Percentiles rank a stretch among this genome's conserved stretches.
phyloP scores from a whole-genome alignment of 2,329 filamentous ascomycete species.

The Claviceps arundinis region DNA sequence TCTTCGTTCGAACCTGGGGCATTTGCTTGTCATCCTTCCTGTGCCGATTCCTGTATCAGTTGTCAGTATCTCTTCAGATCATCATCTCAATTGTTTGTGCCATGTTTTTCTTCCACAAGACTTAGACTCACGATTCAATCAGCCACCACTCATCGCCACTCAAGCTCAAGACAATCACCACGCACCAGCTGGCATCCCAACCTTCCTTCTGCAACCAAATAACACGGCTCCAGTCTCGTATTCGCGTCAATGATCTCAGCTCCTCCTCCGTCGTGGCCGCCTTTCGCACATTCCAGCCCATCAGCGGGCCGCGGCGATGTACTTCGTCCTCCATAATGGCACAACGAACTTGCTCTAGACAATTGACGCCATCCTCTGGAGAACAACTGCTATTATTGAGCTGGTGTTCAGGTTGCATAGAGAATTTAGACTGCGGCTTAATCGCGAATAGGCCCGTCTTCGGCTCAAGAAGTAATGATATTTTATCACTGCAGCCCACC shows the following conservation, averaged over 20 bases:
- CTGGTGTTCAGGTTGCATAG: conserved; percentile 45
- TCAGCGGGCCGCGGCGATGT: conserved; percentile 42
- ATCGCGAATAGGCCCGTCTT: conserved; percentile 66
- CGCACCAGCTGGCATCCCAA: conserved; percentile 62
- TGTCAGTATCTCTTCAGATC: background rate
- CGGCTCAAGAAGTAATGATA: conserved; percentile 58
- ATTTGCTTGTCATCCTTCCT: conserved; percentile 11
- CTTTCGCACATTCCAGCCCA: conserved; percentile 48
- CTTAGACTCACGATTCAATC: conserved; percentile 41
- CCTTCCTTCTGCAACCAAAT: conserved; percentile 56
- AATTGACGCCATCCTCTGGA: conserved; percentile 40
- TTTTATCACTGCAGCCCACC: conserved; percentile 47
- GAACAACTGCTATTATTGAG: conserved; percentile 49
- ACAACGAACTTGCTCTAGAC: conserved; percentile 50
- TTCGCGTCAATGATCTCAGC: conserved; percentile 46
- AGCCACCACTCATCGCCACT: conserved; percentile 71
- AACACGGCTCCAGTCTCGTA: conserved; percentile 48
- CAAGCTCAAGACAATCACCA: conserved; percentile 57
- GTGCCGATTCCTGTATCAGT: conserved; percentile 8
- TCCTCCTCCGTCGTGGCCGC: conserved; percentile 38
- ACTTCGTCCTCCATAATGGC: conserved; percentile 49
- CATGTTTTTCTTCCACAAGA: background rate
- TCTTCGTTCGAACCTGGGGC: conserved; percentile 21
- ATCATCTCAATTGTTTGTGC: conserved; percentile 7
- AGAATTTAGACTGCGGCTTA: conserved; percentile 46